phyloP scores from a whole-genome alignment of 2,329 filamentous ascomycete genomes.

The Neocatenulostroma microsporum region DNA sequence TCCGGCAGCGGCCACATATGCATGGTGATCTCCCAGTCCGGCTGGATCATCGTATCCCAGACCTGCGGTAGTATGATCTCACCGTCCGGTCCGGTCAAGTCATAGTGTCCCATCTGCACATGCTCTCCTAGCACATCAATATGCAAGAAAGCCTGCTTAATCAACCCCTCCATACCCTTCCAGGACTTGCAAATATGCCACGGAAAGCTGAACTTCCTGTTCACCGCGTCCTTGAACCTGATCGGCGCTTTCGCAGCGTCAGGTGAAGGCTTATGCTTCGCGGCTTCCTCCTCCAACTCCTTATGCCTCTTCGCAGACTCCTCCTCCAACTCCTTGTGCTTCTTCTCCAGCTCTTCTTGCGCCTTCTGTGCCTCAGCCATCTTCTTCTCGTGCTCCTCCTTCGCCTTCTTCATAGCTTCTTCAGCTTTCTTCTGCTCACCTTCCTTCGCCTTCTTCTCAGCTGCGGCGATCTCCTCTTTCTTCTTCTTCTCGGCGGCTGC shows the following conservation, averaged over 20 bases:
- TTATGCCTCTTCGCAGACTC: constrained; percentile 45
- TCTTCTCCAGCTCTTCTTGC: constrained; percentile 44
- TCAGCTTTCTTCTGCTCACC: constrained; percentile 34
- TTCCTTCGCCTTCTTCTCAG: constrained; percentile 38
- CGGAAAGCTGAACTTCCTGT: constrained; percentile 86
- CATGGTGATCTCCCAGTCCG: constrained; percentile 43
- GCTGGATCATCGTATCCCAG: constrained; percentile 42
- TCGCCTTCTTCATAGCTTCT: constrained; percentile 42
- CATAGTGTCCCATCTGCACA: constrained; percentile 41
- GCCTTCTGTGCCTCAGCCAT: constrained; percentile 48
- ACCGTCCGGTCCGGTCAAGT: constrained; percentile 40
- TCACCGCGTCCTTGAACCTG: constrained; percentile 84
- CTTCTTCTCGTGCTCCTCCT: constrained; percentile 43
- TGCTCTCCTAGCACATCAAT: constrained; percentile 40
- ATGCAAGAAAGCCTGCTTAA: constrained; percentile 44
- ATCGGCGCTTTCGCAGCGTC: constrained; percentile 64
- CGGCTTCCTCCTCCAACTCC: constrained; percentile 41
- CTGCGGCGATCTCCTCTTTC: constrained; percentile 25
- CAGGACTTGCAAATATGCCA: constrained; percentile 70
- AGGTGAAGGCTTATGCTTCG: constrained; percentile 41
- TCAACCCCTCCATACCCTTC: constrained; percentile 43
- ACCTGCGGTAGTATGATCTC: constrained; percentile 44
- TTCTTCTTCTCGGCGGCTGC: constrained; percentile 34
- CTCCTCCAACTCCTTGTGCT: constrained; percentile 42
- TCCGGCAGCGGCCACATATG: constrained; percentile 44